These are phyloP conservation scores for Leccinum solheimii DNA, from an alignment of 1,284 basidiomycete genomes.

Conservation along the genomic window DNA sequence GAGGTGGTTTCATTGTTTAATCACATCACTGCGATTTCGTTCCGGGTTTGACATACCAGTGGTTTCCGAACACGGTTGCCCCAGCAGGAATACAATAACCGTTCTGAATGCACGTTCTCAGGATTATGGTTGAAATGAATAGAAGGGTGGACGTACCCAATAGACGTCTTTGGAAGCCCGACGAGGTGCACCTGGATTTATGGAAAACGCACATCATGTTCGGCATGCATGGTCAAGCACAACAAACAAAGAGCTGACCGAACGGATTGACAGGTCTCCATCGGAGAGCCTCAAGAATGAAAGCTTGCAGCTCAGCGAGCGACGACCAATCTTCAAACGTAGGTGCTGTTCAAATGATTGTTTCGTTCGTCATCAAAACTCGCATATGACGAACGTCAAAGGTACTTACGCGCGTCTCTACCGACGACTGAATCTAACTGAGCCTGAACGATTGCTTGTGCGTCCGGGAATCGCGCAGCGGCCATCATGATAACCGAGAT, in stretches of 20 bases:
- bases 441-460: conserved; percentile 54
- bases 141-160: conserved; percentile 16
- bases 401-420: conserved; percentile 42
- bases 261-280: conserved; percentile 33
- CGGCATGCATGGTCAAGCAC: not conserved
- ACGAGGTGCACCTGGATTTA: conserved; percentile 16
- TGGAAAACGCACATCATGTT: conserved; percentile 7
- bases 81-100: conserved; percentile 52
- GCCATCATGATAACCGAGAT: conserved; percentile 66
- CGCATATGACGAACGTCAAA: not conserved
- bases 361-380: not conserved
- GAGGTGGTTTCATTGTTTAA: not conserved
- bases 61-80: conserved; percentile 15
- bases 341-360: conserved; percentile 16
- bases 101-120: conserved; percentile 35
- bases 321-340: conserved; percentile 26
- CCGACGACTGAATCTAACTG: conserved; percentile 63
- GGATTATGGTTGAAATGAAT: not conserved
- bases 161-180: conserved; percentile 22
- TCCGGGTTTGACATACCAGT: conserved; percentile 43
- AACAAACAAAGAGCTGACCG: conserved; percentile 7
- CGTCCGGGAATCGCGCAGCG: conserved; percentile 58
- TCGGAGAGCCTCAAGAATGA: conserved; percentile 28
- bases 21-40: not conserved
- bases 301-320: conserved; percentile 28